phyloP scores from a whole-genome alignment of 805 yeast species.

The Starmera amethionina region DNA sequence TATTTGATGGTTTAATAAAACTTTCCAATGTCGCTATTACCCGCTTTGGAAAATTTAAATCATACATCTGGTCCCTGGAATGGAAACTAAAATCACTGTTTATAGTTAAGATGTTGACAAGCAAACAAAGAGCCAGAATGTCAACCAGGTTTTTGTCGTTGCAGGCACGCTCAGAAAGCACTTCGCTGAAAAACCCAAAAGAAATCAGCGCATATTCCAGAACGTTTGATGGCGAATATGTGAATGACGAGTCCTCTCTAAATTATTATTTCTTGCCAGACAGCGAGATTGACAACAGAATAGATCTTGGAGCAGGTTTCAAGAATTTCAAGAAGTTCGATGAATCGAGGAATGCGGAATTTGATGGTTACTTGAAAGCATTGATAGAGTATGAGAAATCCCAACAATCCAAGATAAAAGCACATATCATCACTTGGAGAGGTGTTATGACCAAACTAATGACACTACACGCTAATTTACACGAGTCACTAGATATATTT shows the following conservation, averaged over 20 bases:
- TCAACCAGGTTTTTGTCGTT: conserved; percentile 12
- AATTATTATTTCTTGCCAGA: conserved; percentile 81
- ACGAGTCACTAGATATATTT: conserved; percentile 51
- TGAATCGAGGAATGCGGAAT: conserved; percentile 44
- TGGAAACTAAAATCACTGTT: too few species aligned
- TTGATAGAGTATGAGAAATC: conserved; percentile 45
- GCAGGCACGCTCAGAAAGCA: conserved; percentile 43
- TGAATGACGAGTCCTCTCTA: conserved; percentile 43
- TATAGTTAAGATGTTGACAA: too few species aligned
- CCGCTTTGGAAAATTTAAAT: too few species aligned
- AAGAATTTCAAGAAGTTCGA: conserved; percentile 47
- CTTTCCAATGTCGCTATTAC: too few species aligned
- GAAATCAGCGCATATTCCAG: conserved; percentile 66
- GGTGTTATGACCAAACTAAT: conserved; percentile 74
- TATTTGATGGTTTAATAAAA: too few species aligned
- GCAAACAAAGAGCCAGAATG: too few species aligned
- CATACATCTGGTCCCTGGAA: too few species aligned
- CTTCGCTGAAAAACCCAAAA: conserved; percentile 77
- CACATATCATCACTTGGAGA: conserved; percentile 73
- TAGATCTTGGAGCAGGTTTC: conserved; percentile 60
- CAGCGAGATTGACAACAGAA: conserved; percentile 44
- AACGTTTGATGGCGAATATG: conserved; percentile 42
- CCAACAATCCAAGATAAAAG: conserved; percentile 33
- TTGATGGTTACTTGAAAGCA: conserved; percentile 49
- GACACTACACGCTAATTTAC: conserved; percentile 50